Percentiles rank a stretch among this genome's conserved stretches.
Evolutionary conservation across 106 monocot genomes (phyloP).

Genomic region (Vanilla planifolia): DNA sequence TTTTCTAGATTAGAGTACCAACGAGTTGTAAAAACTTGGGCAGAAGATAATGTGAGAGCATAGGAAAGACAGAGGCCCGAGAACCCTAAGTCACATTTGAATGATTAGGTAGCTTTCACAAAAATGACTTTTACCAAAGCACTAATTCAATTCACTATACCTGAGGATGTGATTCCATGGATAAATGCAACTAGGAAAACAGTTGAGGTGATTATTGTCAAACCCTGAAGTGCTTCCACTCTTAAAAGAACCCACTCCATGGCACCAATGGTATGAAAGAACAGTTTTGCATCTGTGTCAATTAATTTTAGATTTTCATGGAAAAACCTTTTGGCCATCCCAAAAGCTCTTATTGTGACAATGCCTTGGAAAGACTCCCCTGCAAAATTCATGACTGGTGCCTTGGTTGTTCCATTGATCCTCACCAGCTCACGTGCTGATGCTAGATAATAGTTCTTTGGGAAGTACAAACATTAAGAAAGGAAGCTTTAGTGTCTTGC

Average conservation of each 20-base stretch:
- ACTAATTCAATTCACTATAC: constrained; percentile 11
- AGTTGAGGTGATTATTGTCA: constrained; percentile 45
- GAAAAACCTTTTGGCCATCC: constrained; percentile 32
- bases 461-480: neutral
- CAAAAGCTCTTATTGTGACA: constrained; percentile 61
- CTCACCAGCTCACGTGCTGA: constrained; percentile 69
- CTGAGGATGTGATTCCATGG: constrained; percentile 34
- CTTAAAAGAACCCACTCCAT: constrained; percentile 66
- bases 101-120: neutral
- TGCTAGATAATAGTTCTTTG: constrained; percentile 59
- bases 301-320: constrained; percentile 47
- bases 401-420: constrained; percentile 85
- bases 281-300: constrained; percentile 51
- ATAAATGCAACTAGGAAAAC: constrained; percentile 46
- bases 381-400: constrained; percentile 58
- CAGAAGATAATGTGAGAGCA: constrained; percentile 45
- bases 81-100: constrained; percentile 33
- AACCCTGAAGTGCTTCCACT: constrained; percentile 56
- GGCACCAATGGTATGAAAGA: constrained; percentile 52
- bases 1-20: constrained; percentile 71
- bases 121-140: too few species aligned
- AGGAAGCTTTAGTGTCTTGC: neutral
- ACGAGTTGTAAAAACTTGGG: constrained; percentile 51
- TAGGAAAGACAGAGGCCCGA: constrained; percentile 71
- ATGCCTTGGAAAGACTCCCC: constrained; percentile 59